Conservation (phyloP, 306 rosid species). For the Crotalaria pallida region DNA sequence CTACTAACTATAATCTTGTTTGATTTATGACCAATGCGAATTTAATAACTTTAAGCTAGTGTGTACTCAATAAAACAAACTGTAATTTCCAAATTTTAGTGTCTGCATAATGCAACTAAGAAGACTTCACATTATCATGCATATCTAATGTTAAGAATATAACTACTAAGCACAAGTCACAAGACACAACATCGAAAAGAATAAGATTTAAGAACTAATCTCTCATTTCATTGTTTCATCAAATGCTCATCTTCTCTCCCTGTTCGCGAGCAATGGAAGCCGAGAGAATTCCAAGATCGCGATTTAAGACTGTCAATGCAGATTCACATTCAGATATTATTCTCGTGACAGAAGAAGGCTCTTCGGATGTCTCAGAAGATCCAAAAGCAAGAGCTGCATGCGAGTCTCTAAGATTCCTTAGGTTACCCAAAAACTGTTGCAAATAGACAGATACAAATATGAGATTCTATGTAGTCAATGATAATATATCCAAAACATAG, state of each 20-base stretch:
- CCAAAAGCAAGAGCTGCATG: slow-evolving; percentile 86
- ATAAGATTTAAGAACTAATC: background rate
- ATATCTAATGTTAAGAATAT: slow-evolving; percentile 7
- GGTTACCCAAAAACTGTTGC: slow-evolving; percentile 74
- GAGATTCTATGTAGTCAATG: background rate
- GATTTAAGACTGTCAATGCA: slow-evolving; percentile 75
- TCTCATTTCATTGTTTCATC: slow-evolving; percentile 20
- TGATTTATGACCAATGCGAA: no score
- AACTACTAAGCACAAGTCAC: slow-evolving; percentile 18
- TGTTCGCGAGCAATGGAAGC: slow-evolving; percentile 92
- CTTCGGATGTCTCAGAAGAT: slow-evolving; percentile 76
- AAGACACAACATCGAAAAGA: slow-evolving; percentile 15
- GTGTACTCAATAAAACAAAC: background rate
- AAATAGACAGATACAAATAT: slow-evolving; percentile 5
- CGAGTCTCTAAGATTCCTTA: slow-evolving; percentile 88
- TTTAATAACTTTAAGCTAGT: no score
- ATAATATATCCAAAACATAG: slow-evolving; percentile 3
- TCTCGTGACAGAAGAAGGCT: slow-evolving; percentile 82
- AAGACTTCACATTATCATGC: background rate
- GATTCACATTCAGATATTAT: slow-evolving; percentile 91
- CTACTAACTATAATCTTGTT: no score
- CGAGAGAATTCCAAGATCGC: slow-evolving; percentile 88
- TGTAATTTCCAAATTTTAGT: background rate
- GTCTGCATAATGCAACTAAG: background rate
- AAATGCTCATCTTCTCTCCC: slow-evolving; percentile 45